Evolutionary conservation across 2,329 filamentous ascomycete genomes (phyloP), one percentile per base, ranked within the genome.

Genomic region (Calonectria naviculata): DNA sequence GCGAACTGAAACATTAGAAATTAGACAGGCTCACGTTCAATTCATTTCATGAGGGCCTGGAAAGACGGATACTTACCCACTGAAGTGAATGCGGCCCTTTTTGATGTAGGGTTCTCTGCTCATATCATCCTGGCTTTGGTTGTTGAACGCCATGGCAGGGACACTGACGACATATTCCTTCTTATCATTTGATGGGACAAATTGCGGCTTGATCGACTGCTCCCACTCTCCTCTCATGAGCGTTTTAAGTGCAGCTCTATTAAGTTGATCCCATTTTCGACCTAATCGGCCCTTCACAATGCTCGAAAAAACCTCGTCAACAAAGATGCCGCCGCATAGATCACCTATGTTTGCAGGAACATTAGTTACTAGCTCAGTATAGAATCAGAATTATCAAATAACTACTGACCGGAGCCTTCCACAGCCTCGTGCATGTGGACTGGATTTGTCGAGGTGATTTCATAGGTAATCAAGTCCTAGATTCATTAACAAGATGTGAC

Each of bases 251-350:
- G 28, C 67, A 2, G 64, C 28, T 9, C 9, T 28, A 41, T 58
- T 72, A 15, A 70, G 31, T 2, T 60, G 58, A 17, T 64, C 24
- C 70, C 70, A 72, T 26, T 36, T 49, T 28, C 49, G 47, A 3
- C 70, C 64, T 0, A 72, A 31, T 1, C 67, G 63, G 49, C 49
- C 56, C 47, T 61, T 64, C 42, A 34, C 6, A 9, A 54, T 64
- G 34, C 24, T 12, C 12, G 67, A 46, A 21, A 72, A 70, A 1
- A 26, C 70, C 21, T 69, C 70, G 13, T 72, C 63, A 24, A 72
- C 65, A 19, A 72, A 72, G 36, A 67, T 72, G 29, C 70, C 64
- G n/a, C 70, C 67, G 8, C 67, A 72, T 8, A 72, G 67, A 19
- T 67, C 67, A 28, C 70, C 70, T 72, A 21, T 17, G 29, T 58